These are phyloP conservation scores for Penium margaritaceum DNA, from an alignment of 139 green algal genomes.

Conservation along the genomic window DNA sequence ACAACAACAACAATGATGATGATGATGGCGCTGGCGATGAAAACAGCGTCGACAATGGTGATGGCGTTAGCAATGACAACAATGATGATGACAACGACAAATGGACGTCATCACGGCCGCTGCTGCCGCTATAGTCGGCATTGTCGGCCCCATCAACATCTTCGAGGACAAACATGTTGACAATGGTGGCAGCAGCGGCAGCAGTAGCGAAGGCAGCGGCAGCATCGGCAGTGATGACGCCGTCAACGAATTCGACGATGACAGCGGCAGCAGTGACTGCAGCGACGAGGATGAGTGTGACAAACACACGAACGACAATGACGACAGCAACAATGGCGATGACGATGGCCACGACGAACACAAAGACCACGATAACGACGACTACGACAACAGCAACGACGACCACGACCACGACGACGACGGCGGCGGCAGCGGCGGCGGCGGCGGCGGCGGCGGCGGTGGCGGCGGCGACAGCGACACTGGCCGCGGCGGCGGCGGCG, in stretches of 20 bases:
- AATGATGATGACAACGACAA: no score
- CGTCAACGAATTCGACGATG: neutral
- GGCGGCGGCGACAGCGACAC: neutral
- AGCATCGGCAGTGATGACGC: neutral
- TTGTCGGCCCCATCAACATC: no score
- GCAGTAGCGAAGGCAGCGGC: neutral
- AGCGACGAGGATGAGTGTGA: neutral
- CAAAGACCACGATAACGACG: neutral
- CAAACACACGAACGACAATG: neutral
- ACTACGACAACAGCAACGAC: neutral
- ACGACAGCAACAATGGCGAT: neutral
- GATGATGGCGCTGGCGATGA: neutral
- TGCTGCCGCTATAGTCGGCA: no score
- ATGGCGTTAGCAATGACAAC: neutral
- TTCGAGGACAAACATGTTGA: no score
- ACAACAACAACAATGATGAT: neutral
- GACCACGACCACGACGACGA: neutral
- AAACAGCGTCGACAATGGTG: neutral
- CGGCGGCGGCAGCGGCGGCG: neutral
- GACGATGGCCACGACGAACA: neutral
- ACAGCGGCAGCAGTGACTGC: neutral
- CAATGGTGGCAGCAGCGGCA: no score
- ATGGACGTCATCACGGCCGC: no score
- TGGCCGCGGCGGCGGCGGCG: neutral
- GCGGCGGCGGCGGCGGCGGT: neutral